A percentile compares a stretch with the other conserved stretches of the same genome.
Conservation (phyloP, 2,329 filamentous ascomycete species). For the Kalaharituber pfeilii region DNA sequence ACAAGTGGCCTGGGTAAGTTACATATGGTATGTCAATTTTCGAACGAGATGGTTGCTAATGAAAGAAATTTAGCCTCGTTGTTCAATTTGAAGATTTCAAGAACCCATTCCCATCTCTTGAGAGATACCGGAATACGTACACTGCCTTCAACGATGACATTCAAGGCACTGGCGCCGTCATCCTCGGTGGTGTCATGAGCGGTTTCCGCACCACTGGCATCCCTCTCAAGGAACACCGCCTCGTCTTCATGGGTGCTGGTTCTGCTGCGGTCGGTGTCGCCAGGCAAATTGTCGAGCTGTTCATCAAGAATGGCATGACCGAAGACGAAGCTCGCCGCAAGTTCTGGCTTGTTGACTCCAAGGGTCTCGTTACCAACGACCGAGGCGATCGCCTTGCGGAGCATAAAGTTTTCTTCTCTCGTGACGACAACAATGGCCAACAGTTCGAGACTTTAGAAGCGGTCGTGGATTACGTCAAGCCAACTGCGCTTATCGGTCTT, state of each 20-base stretch:
- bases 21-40: slow-evolving; percentile 4
- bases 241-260: slow-evolving; percentile 91
- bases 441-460: slow-evolving; percentile 69
- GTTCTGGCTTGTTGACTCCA: slow-evolving; percentile 96
- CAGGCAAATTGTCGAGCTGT: slow-evolving; percentile 94
- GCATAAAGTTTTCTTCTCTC: slow-evolving; percentile 61
- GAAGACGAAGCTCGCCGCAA: slow-evolving; percentile 75
- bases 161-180: slow-evolving; percentile 90
- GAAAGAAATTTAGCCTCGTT: slow-evolving; percentile 36
- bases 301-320: slow-evolving; percentile 75
- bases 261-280: slow-evolving; percentile 93
- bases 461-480: slow-evolving; percentile 87
- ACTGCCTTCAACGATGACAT: slow-evolving; percentile 99
- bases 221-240: slow-evolving; percentile 72
- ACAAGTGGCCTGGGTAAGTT: slow-evolving; percentile 50
- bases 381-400: slow-evolving; percentile 85
- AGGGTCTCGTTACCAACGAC: slow-evolving; percentile 83
- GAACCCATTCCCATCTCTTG: slow-evolving; percentile 85
- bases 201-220: slow-evolving; percentile 60
- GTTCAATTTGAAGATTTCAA: slow-evolving; percentile 98
- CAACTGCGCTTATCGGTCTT: slow-evolving; percentile 82
- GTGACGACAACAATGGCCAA: slow-evolving; percentile 45
- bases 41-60: neutral
- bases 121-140: slow-evolving; percentile 73
- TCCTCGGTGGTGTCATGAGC: slow-evolving; percentile 63